These are phyloP conservation scores for Patellifolia procumbens DNA, from an alignment of 179 eudicot species.

Conservation along the genomic window DNA sequence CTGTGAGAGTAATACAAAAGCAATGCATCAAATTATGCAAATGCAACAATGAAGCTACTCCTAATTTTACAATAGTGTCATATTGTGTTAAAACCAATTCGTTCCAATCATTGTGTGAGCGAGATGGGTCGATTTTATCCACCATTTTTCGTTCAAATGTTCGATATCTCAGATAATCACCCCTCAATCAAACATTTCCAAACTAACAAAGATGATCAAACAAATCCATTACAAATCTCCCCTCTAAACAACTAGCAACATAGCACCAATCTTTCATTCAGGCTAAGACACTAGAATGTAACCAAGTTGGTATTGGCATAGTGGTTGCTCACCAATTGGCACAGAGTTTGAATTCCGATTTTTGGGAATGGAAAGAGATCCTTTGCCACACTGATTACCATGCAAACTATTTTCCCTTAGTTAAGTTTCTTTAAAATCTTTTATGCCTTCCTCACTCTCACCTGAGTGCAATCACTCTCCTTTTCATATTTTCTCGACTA, in stretches of 20 bases:
- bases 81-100: not conserved
- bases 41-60: not conserved
- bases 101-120: not conserved
- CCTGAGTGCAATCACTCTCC: no score
- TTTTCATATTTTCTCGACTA: no score
- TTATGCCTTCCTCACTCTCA: no score
- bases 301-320: no score
- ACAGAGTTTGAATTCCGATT: no score
- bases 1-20: not conserved
- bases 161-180: not conserved
- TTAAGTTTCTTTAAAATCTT: no score
- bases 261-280: not conserved
- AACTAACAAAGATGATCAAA: not conserved
- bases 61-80: not conserved
- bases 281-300: no score
- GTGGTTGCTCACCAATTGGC: no score
- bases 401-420: no score
- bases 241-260: not conserved
- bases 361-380: no score
- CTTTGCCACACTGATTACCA: no score
- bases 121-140: not conserved
- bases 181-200: not conserved
- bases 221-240: not conserved
- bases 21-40: conserved; percentile 7
- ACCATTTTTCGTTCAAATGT: not conserved